Evolutionary conservation across 2,329 filamentous ascomycete species (phyloP).

Genomic region (Lasiodiplodia sp.): DNA sequence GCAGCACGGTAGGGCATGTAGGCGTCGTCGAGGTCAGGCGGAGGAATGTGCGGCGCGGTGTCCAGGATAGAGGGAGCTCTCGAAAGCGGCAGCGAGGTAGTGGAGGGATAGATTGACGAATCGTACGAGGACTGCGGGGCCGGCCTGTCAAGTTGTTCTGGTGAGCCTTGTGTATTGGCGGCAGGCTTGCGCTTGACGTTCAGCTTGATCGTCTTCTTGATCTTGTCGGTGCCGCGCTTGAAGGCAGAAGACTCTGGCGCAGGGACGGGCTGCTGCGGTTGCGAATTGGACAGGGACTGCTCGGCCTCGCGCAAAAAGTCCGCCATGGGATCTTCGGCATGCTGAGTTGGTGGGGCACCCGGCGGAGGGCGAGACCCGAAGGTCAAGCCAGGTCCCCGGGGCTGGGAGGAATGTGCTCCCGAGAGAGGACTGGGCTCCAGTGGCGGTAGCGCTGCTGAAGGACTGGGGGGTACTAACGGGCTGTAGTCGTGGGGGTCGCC

Average conservation of each 20-base stretch:
- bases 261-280: constrained; percentile 33
- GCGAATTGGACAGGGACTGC: constrained; percentile 38
- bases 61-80: constrained; percentile 60
- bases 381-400: constrained; percentile 23
- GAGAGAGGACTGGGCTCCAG: constrained; percentile 28
- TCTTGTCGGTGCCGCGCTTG: constrained; percentile 37
- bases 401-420: constrained; percentile 16
- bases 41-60: constrained; percentile 57
- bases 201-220: constrained; percentile 43
- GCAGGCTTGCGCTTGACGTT: constrained; percentile 33
- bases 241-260: constrained; percentile 35
- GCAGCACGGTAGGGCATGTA: constrained; percentile 66
- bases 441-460: constrained; percentile 36
- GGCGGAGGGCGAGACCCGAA: constrained; percentile 37
- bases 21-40: constrained; percentile 64
- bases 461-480: constrained; percentile 48
- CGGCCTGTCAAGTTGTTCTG: constrained; percentile 46
- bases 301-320: constrained; percentile 53
- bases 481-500: constrained; percentile 52
- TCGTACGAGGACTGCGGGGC: constrained; percentile 58
- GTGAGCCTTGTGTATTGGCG: constrained; percentile 38
- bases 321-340: constrained; percentile 49
- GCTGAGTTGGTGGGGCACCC: constrained; percentile 41
- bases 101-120: constrained; percentile 52
- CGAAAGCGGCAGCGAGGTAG: constrained; percentile 53